phyloP scores from a whole-genome alignment of 352 stramenopile genomes.

The Pythium plurisporium region DNA sequence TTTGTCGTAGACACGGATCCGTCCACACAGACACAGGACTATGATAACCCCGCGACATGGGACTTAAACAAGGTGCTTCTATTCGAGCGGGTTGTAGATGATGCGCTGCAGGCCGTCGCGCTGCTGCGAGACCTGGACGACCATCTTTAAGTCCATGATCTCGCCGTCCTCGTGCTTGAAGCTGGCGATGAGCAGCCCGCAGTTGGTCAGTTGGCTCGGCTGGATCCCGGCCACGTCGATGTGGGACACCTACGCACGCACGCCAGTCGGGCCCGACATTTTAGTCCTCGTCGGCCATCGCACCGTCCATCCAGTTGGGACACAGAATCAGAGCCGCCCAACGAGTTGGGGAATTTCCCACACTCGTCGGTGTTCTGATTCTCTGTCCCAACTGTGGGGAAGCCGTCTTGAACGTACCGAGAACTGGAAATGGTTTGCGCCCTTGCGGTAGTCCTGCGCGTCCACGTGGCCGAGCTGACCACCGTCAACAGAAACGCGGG shows the following conservation, averaged over 20 bases:
- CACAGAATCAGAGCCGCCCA: neutral
- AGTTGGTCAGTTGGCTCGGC: conserved; percentile 83
- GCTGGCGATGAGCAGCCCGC: conserved; percentile 78
- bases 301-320: too few relatives aligned
- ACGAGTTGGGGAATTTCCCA: too few relatives aligned
- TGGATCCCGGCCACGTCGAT: conserved; percentile 76
- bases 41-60: too few relatives aligned
- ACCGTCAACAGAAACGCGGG: too few relatives aligned
- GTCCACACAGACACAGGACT: neutral
- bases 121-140: conserved; percentile 84
- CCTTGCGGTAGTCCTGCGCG: conserved; percentile 48
- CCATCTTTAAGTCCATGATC: conserved; percentile 87
- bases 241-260: conserved; percentile 34
- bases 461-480: conserved; percentile 75
- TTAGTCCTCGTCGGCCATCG: too few relatives aligned
- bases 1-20: too few relatives aligned
- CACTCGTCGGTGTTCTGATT: too few relatives aligned
- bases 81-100: conserved; percentile 87
- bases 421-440: conserved; percentile 84
- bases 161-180: conserved; percentile 69
- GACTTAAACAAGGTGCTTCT: conserved; percentile 11
- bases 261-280: neutral
- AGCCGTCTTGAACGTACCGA: too few relatives aligned
- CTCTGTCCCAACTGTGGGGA: too few relatives aligned
- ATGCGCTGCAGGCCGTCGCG: conserved; percentile 68